Evolutionary conservation across 2,329 filamentous ascomycete species (phyloP), one percentile per base, ranked within the genome.

Genomic region (Bipolaris bicolor): DNA sequence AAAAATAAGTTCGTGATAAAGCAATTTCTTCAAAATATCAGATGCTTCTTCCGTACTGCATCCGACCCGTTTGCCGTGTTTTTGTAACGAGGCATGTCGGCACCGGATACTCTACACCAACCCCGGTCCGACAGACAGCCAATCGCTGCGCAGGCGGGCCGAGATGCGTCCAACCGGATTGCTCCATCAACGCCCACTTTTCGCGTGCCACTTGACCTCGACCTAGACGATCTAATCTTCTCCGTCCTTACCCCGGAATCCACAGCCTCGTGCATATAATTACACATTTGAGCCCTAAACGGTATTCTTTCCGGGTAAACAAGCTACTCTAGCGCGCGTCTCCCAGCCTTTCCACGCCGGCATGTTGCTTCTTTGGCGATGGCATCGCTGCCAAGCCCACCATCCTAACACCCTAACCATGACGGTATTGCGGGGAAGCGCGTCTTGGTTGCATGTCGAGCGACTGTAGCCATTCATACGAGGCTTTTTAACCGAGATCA

Each of bases 401-500:
- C 51, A 44, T 16, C 16, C 15, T 49, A 13, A 48, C 53, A 37
- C 37, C 45, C 34, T 31, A 51, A 49, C 57, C 41, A 63, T 63
- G 59, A 61, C 52, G 53, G 55, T 51, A 53, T 57, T 62, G 65
- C 62, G 65, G 65, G 64, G 66, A 52, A 65, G 60, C 46, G 52
- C 58, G 58, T 52, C 64, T 65, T 67, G 61, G 61, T 49, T 54
- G 53, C 44, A 50, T 40, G 24, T 40, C 34, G 15, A 39, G 52
- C 58, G 52, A 49, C 45, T 59, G 49, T 44, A 39, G 50, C 37
- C 44, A 43, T 57, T 53, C 53, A 58, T 57, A 39, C 31, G 60
- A 52, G 57, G 40, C 36, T 31, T 34, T 33, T 39, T 56, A 52
- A 39, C 45, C 39, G 33, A 51, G 18, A 49, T 48, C 41, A 59